phyloP scores from a whole-genome alignment of 352 stramenopile genomes.

The Phytophthora constricta region DNA sequence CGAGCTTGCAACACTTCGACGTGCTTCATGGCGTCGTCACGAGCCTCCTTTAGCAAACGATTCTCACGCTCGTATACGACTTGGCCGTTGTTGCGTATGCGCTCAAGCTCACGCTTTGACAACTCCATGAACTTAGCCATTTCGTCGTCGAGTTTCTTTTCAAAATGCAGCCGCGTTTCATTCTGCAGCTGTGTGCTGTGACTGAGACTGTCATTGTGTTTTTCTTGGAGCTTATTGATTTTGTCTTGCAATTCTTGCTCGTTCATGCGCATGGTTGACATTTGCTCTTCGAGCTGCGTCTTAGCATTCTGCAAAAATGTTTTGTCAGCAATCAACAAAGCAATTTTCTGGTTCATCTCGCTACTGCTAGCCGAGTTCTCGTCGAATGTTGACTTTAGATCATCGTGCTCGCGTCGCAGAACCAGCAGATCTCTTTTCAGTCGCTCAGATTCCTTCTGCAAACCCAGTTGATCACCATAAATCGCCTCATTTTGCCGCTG shows the following conservation, averaged over 20 bases:
- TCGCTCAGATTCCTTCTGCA: constrained; percentile 47
- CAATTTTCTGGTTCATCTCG: constrained; percentile 48
- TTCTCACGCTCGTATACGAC: constrained; percentile 81
- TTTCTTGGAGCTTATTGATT: constrained; percentile 46
- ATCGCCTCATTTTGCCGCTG: constrained; percentile 39
- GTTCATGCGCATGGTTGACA: constrained; percentile 41
- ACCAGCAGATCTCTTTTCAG: constrained; percentile 38
- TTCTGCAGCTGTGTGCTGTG: constrained; percentile 57
- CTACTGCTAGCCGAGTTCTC: constrained; percentile 22
- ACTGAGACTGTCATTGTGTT: constrained; percentile 43
- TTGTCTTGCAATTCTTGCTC: constrained; percentile 50
- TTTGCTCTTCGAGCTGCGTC: constrained; percentile 59
- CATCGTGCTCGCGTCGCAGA: constrained; percentile 25
- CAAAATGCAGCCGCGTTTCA: constrained; percentile 67
- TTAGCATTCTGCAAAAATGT: constrained; percentile 64
- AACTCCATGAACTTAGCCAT: constrained; percentile 75
- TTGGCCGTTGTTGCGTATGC: constrained; percentile 65
- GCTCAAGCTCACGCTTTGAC: constrained; percentile 74
- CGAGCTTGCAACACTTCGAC: constrained; percentile 58
- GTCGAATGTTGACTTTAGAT: constrained; percentile 33
- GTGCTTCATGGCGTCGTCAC: constrained; percentile 67
- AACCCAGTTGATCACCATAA: constrained; percentile 26
- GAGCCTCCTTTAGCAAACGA: constrained; percentile 65
- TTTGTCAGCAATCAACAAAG: constrained; percentile 67
- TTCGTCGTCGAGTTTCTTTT: constrained; percentile 71